Percentiles rank a stretch among this genome's conserved stretches.
Conservation (phyloP, 257 asterid genomes). For the Nicotiana obtusifolia region DNA sequence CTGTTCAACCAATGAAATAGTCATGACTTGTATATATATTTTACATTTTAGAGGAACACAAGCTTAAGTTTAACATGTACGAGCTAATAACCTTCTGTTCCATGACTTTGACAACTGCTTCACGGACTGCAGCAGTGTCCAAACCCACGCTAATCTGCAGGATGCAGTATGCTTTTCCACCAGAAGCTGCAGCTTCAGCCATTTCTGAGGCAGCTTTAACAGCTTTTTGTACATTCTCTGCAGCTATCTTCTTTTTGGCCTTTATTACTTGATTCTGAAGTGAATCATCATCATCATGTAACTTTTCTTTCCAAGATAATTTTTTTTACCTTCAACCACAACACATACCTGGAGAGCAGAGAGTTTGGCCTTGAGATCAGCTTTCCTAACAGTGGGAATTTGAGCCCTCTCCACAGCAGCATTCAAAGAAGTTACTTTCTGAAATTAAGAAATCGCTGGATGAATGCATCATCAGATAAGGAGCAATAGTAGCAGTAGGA, state of each 20-base stretch:
- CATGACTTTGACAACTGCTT: conserved; percentile 93
- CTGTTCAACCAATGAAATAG: conserved; percentile 30
- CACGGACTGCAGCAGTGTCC: conserved; percentile 94
- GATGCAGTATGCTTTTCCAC: conserved; percentile 76
- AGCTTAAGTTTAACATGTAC: not conserved
- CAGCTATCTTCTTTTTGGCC: conserved; percentile 79
- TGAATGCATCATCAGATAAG: not conserved
- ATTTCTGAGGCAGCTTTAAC: conserved; percentile 47
- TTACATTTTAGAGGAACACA: not conserved
- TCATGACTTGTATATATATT: not conserved
- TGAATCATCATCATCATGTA: not conserved
- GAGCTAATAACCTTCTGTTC: conserved; percentile 61
- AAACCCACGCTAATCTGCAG: conserved; percentile 70
- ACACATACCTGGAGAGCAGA: conserved; percentile 68
- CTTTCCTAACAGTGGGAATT: conserved; percentile 75
- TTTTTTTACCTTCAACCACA: not conserved
- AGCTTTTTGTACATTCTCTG: conserved; percentile 76
- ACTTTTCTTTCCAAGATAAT: not conserved
- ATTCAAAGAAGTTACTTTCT: conserved; percentile 81
- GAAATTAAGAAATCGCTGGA: conserved; percentile 21
- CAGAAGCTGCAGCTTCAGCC: conserved; percentile 69
- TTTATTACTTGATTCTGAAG: conserved; percentile 66
- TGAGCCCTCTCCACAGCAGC: conserved; percentile 77
- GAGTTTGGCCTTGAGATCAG: conserved; percentile 73
- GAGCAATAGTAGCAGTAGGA: not conserved